Evolutionary conservation across 2,329 filamentous ascomycete genomes (phyloP), one percentile per base, ranked within the genome.

Genomic region (Myrmaecium sp.): DNA sequence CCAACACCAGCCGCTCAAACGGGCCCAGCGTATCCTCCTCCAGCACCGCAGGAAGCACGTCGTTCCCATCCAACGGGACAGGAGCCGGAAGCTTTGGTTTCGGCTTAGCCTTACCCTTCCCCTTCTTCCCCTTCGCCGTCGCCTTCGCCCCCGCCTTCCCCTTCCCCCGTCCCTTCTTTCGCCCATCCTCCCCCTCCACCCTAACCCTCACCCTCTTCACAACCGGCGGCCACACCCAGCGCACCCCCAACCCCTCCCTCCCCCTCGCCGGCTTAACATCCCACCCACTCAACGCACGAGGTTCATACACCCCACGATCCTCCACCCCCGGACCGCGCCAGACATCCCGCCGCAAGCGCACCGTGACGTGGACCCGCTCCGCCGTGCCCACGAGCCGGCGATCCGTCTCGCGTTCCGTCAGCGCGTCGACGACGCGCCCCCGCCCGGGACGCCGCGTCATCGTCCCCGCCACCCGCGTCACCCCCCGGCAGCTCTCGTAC

Each of bases 291-390:
- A 39, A 26, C 16, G 35, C 29, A 2, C 17, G 9, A 3, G 31
- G 26, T 1, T 12, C 9, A 15, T 39, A 38, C 16, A 8, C 11
- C 3, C 34, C 27, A 11, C 17, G 7, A 15, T 27, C 26, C 6
- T 37, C 31, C 11, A 27, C 25, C 12, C 26, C 19, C 21, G 13
- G 17, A n/a, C 31, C 31, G 4, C 17, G 19, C 8, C 10, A 8
- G 14, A 24, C 25, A 14, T 23, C 16, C 20, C 30, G 6, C 5
- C 37, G 25, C 20, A 30, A 26, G 9, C 38, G 26, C 6, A 40
- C 38, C 18, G 28, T 33, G 4, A 28, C 26, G 21, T 40, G 38
- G 21, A 40, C 25, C 8, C 8, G 16, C 26, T 40, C 38, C 14
- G 29, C 24, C 12, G 38, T 40, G 10, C 33, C 21, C 14, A 13